These are phyloP conservation scores for Trifolium dubium DNA, from an alignment of 306 rosid genomes.

Conservation along the genomic window DNA sequence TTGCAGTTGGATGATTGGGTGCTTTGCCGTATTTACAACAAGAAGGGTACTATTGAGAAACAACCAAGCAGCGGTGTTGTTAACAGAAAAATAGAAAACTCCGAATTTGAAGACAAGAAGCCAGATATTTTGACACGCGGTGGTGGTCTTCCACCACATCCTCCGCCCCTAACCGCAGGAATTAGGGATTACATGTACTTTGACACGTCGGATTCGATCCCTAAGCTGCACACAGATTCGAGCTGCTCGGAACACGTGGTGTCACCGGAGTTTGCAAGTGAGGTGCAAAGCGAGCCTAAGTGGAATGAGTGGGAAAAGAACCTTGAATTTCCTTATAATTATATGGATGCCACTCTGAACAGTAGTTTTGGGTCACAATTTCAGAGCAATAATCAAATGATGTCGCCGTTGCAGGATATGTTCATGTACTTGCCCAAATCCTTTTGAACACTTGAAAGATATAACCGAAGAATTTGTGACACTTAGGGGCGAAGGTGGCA, in stretches of 20 bases:
- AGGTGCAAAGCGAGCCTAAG: slow-evolving; percentile 95
- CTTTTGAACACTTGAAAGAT: slow-evolving; percentile 35
- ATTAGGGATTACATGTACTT: slow-evolving; percentile 60
- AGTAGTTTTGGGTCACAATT: slow-evolving; percentile 57
- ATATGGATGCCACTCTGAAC: slow-evolving; percentile 60
- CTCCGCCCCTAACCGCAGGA: slow-evolving; percentile 13
- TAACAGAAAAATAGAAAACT: slow-evolving; percentile 27
- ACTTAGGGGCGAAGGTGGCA: not conserved
- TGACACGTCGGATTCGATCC: slow-evolving; percentile 78
- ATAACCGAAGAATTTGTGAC: not conserved
- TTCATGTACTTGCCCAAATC: slow-evolving; percentile 76
- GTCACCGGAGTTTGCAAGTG: slow-evolving; percentile 83
- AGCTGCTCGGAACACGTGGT: slow-evolving; percentile 97
- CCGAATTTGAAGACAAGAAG: slow-evolving; percentile 66
- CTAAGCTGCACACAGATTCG: slow-evolving; percentile 87
- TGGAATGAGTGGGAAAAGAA: slow-evolving; percentile 79
- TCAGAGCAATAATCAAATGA: slow-evolving; percentile 52
- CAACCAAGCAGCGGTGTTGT: slow-evolving; percentile 27
- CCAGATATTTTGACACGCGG: slow-evolving; percentile 50
- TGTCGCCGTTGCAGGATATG: slow-evolving; percentile 90
- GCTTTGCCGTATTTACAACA: slow-evolving; percentile 93
- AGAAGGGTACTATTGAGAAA: slow-evolving; percentile 73
- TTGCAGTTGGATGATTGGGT: slow-evolving; percentile 98
- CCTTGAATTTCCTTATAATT: slow-evolving; percentile 60
- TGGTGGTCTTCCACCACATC: slow-evolving; percentile 37